Evolutionary conservation across 371 early-diverging fungal genomes (phyloP).

Genomic region (Smittium culicis): DNA sequence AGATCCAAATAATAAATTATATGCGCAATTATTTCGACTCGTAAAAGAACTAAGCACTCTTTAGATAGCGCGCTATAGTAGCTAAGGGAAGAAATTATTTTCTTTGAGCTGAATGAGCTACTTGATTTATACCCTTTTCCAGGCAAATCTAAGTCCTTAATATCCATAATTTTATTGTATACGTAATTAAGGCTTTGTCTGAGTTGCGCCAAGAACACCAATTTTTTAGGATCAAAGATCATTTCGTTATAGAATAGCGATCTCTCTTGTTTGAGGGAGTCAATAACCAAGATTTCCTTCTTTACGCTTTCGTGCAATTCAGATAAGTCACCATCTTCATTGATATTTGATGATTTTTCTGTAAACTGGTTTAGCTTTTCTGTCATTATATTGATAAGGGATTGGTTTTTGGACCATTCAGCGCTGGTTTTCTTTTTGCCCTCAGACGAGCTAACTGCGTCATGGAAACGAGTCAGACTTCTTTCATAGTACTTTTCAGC

Average conservation of each 20-base stretch:
- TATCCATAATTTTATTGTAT: constrained; percentile 16
- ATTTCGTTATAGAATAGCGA: constrained; percentile 63
- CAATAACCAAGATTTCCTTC: constrained; percentile 61
- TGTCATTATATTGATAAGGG: constrained; percentile 33
- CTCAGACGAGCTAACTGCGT: constrained; percentile 25
- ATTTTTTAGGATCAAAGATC: constrained; percentile 62
- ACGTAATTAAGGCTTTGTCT: constrained; percentile 62
- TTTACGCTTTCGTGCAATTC: constrained; percentile 13
- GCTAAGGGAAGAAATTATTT: constrained; percentile 34
- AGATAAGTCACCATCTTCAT: neutral
- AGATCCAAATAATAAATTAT: constrained; percentile 77
- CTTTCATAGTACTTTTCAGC: constrained; percentile 56
- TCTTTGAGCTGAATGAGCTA: constrained; percentile 18
- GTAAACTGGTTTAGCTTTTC: constrained; percentile 16
- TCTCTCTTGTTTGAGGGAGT: constrained; percentile 63
- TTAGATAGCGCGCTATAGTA: constrained; percentile 58
- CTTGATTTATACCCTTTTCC: constrained; percentile 51
- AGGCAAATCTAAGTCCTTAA: neutral
- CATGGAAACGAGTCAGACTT: constrained; percentile 52
- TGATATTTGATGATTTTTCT: neutral
- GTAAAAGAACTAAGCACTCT: constrained; percentile 59
- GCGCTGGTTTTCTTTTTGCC: constrained; percentile 42
- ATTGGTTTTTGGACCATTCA: constrained; percentile 68
- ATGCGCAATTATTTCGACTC: constrained; percentile 74
- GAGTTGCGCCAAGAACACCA: constrained; percentile 56